Percentiles rank a stretch among this genome's conserved stretches.
Evolutionary conservation across 148 eudicot species (phyloP).

Genomic region (Rheum nobile): DNA sequence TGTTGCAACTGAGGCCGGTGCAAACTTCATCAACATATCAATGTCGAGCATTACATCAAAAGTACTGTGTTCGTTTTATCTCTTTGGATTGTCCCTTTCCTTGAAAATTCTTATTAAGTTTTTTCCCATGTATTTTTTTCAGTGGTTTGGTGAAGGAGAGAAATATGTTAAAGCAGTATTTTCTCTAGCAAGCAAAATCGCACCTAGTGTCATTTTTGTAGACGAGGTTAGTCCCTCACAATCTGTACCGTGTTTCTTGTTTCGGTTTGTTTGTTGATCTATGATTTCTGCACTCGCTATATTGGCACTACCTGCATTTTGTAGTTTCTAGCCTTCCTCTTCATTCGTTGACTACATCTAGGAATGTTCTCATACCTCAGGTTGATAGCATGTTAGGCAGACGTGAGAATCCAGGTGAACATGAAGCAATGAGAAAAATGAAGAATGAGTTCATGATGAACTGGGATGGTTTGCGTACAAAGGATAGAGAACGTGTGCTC

Average conservation of each 20-base stretch:
- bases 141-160: conserved; percentile 99
- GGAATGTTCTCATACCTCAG: conserved; percentile 10
- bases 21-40: conserved; percentile 93
- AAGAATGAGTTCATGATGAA: conserved; percentile 97
- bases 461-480: conserved; percentile 95
- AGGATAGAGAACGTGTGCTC: conserved; percentile 84
- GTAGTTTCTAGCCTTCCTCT: background rate
- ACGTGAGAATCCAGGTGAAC: conserved; percentile 94
- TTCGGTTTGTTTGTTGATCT: background rate
- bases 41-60: conserved; percentile 95
- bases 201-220: conserved; percentile 92
- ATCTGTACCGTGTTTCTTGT: background rate
- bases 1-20: conserved; percentile 98
- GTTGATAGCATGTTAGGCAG: conserved; percentile 98
- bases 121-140: conserved; percentile 14
- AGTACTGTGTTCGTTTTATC: conserved; percentile 20
- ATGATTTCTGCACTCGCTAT: background rate
- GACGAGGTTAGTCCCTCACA: conserved; percentile 63
- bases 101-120: background rate
- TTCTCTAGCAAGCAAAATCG: conserved; percentile 82
- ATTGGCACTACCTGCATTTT: background rate
- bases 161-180: conserved; percentile 97
- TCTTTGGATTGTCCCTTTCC: background rate
- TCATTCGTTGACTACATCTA: background rate
- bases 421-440: conserved; percentile 99